Conservation (phyloP, 23 red algal species). For the Gracilaria caudata region DNA sequence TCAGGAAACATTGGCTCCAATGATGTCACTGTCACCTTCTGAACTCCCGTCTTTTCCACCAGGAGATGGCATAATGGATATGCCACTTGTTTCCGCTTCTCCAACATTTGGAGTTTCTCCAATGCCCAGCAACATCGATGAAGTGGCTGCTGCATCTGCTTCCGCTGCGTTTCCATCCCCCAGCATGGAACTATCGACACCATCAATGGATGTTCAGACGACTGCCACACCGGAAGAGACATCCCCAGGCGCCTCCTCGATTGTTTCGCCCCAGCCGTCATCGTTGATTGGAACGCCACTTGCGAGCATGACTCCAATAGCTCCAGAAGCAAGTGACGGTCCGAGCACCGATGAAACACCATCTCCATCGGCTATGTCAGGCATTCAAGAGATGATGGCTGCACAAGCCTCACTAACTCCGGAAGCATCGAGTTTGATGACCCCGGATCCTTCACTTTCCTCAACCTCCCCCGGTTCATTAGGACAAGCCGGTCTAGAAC, state of each 20-base stretch:
- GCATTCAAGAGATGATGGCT: background rate
- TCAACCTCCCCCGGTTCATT: background rate
- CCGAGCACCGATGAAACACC: background rate
- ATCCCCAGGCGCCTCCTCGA: background rate
- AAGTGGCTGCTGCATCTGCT: background rate
- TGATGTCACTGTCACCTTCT: background rate
- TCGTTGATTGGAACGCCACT: background rate
- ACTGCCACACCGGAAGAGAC: background rate
- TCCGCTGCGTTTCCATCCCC: background rate
- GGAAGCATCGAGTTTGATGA: slow-evolving; percentile 5
- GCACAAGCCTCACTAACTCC: background rate
- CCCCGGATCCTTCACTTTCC: background rate
- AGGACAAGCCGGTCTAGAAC: background rate
- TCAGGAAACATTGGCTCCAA: background rate
- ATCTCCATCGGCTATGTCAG: background rate
- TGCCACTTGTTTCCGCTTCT: background rate
- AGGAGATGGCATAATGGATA: background rate
- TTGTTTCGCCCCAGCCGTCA: background rate
- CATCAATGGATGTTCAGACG: background rate
- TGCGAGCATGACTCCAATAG: background rate
- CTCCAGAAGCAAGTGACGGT: background rate
- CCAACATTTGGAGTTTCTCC: background rate
- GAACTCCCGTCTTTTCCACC: background rate
- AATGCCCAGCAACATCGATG: background rate
- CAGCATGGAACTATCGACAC: background rate